phyloP scores from a whole-genome alignment of 2,329 filamentous ascomycete species.

The Ophiostoma sp. region DNA sequence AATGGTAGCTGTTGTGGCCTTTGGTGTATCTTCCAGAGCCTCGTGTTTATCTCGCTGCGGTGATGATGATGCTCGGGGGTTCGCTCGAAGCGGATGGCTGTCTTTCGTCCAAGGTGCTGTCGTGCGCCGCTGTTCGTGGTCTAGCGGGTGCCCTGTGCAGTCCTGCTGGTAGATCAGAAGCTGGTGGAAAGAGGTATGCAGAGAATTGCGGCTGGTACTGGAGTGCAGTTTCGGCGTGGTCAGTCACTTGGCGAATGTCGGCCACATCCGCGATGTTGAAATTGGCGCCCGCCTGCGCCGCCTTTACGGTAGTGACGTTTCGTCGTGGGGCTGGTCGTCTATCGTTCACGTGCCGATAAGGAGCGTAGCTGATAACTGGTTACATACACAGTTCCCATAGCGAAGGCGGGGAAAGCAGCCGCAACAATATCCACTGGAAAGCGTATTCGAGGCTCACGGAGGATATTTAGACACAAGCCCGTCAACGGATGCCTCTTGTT shows the following conservation, averaged over 20 bases:
- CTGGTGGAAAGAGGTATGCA: background rate
- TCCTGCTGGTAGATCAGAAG: background rate
- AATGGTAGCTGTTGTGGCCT: no score
- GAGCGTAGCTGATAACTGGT: background rate
- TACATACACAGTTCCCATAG: background rate
- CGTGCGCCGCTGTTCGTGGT: background rate
- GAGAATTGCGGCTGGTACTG: background rate
- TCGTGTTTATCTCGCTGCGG: background rate
- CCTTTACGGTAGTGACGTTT: conserved; percentile 1
- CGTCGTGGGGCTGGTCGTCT: conserved; percentile 7
- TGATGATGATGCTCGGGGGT: background rate
- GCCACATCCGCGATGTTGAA: background rate
- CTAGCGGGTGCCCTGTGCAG: background rate
- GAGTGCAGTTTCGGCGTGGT: background rate
- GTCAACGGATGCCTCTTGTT: background rate
- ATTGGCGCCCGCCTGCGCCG: background rate
- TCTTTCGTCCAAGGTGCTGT: background rate
- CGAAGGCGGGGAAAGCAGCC: background rate
- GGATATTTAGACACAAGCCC: background rate
- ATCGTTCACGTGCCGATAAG: background rate
- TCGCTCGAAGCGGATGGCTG: background rate
- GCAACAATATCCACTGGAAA: background rate
- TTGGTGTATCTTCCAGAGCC: background rate
- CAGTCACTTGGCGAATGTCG: background rate
- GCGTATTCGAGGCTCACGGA: background rate